Evolutionary conservation across 345 rosid genomes (phyloP).

Genomic region (Acer negundo): DNA sequence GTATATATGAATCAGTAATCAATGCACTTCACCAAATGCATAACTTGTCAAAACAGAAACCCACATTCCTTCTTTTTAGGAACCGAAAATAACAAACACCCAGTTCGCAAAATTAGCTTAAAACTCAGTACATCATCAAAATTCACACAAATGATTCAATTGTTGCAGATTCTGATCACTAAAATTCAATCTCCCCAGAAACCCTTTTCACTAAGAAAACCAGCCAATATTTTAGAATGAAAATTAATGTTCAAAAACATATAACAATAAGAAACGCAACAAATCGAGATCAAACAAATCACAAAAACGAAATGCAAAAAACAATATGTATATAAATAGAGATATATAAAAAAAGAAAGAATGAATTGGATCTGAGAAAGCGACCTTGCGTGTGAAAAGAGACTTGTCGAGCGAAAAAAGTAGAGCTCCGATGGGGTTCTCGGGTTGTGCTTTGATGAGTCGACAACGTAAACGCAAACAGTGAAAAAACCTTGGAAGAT

Average conservation of each 20-base stretch:
- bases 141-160: background rate
- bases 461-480: background rate
- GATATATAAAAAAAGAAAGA: background rate
- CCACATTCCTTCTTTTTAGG: background rate
- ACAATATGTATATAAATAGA: too few relatives aligned
- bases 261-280: background rate
- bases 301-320: background rate
- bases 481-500: background rate
- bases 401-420: background rate
- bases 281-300: slow-evolving; percentile 1
- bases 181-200: background rate
- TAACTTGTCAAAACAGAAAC: background rate
- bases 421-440: background rate
- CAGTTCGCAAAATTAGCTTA: background rate
- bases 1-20: background rate
- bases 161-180: background rate
- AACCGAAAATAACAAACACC: background rate
- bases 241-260: background rate
- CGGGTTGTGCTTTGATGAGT: background rate
- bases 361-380: slow-evolving; percentile 15
- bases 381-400: background rate
- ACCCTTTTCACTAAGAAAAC: background rate
- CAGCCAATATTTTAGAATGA: background rate
- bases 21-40: background rate
- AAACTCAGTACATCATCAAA: background rate